Percentiles rank a stretch among this genome's conserved stretches.
Conservation (phyloP, 1,284 basidiomycete species). For the Boletus nobilissimus region DNA sequence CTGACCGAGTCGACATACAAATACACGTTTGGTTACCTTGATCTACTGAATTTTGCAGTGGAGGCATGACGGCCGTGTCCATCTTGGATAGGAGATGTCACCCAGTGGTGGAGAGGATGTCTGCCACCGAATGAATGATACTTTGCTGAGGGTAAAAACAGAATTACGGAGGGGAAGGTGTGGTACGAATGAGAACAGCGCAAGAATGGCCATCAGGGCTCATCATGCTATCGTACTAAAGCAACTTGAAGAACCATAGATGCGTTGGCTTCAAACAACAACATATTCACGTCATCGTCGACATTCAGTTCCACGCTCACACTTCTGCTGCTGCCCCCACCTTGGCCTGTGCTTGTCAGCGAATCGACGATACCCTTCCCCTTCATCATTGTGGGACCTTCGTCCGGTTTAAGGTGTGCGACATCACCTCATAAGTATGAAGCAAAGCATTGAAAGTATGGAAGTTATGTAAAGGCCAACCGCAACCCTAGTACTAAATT, state of each 20-base stretch:
- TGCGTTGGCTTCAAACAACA: no score
- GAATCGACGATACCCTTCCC: conserved; percentile 39
- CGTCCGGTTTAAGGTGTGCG: no score
- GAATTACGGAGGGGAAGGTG: not conserved
- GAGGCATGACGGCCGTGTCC: not conserved
- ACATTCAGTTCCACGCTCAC: no score
- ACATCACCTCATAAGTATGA: no score
- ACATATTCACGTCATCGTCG: no score
- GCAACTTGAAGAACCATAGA: no score
- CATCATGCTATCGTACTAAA: no score
- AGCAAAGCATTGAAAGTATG: no score
- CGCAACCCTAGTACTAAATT: no score
- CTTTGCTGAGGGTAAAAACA: not conserved
- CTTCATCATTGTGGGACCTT: conserved; percentile 50
- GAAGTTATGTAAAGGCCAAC: no score
- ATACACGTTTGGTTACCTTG: not conserved
- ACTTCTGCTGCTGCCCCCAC: not conserved
- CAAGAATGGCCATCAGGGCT: no score
- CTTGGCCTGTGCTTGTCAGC: conserved; percentile 22
- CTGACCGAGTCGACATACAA: not conserved
- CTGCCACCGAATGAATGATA: not conserved
- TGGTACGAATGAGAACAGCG: not conserved
- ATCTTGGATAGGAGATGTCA: not conserved
- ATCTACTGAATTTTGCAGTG: not conserved
- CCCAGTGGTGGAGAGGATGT: not conserved